phyloP scores from a whole-genome alignment of 2,329 filamentous ascomycete genomes.

The Penicillium nordicum region DNA sequence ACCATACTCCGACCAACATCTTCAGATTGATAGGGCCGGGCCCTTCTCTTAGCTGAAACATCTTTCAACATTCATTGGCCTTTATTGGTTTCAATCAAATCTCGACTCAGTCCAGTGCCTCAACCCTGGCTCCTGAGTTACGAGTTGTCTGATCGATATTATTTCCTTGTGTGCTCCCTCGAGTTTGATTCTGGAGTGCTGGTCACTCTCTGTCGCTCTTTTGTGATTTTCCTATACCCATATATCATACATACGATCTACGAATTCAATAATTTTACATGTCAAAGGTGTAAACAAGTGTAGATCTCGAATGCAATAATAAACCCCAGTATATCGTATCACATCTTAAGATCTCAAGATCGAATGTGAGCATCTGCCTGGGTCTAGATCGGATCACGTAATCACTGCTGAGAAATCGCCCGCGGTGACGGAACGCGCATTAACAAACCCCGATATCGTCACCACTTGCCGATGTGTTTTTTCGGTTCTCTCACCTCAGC shows the following conservation, averaged over 20 bases:
- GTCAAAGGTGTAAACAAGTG: background rate
- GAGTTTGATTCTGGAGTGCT: background rate
- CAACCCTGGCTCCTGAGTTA: constrained; percentile 5
- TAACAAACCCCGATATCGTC: constrained; percentile 15
- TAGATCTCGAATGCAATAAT: background rate
- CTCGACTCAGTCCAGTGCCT: background rate
- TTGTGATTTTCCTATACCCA: constrained; percentile 2
- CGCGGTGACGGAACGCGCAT: background rate
- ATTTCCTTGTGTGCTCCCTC: background rate
- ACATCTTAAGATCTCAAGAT: no score
- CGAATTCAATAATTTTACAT: background rate
- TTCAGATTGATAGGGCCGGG: constrained; percentile 4
- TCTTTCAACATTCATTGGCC: constrained; percentile 1
- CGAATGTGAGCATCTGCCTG: background rate
- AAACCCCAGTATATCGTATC: background rate
- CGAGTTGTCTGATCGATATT: background rate
- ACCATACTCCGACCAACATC: background rate
- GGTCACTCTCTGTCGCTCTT: constrained; percentile 4
- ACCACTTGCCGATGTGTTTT: constrained; percentile 4
- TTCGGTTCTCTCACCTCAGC: constrained; percentile 4
- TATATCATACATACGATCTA: background rate
- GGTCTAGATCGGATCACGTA: constrained; percentile 14
- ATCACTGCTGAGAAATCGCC: constrained; percentile 10
- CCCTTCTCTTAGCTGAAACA: background rate
- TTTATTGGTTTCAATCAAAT: background rate